A percentile compares a stretch with the other conserved stretches of the same genome.
Conservation (phyloP, 345 rosid species). For the Brassica nigra region DNA sequence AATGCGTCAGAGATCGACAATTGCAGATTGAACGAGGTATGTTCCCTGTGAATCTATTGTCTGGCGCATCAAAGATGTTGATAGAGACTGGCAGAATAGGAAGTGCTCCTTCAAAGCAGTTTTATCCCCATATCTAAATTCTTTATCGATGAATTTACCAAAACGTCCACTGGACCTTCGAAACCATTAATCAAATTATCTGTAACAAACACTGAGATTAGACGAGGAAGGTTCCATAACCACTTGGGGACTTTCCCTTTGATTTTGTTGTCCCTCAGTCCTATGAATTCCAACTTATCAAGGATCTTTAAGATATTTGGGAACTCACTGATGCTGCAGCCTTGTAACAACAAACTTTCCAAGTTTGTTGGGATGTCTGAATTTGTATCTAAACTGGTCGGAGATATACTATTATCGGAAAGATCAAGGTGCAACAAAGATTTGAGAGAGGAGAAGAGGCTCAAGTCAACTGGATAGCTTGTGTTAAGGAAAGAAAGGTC, state of each 20-base stretch:
- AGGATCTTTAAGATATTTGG: background rate
- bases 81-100: background rate
- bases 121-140: background rate
- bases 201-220: background rate
- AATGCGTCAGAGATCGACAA: background rate
- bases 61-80: rapidly evolving
- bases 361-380: background rate
- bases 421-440: background rate
- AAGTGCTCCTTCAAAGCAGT: background rate
- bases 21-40: slow-evolving; percentile 1
- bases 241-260: background rate
- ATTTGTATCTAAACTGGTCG: background rate
- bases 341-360: rapidly evolving
- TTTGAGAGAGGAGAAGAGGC: background rate
- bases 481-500: background rate
- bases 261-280: background rate
- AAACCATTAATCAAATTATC: background rate
- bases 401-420: background rate
- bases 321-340: background rate
- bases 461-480: background rate
- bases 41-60: background rate
- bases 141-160: background rate
- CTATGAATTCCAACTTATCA: background rate
- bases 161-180: background rate
- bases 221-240: background rate